Evolutionary conservation across 2,329 filamentous ascomycete genomes (phyloP).

Genomic region (Ophiostoma tasmaniense): DNA sequence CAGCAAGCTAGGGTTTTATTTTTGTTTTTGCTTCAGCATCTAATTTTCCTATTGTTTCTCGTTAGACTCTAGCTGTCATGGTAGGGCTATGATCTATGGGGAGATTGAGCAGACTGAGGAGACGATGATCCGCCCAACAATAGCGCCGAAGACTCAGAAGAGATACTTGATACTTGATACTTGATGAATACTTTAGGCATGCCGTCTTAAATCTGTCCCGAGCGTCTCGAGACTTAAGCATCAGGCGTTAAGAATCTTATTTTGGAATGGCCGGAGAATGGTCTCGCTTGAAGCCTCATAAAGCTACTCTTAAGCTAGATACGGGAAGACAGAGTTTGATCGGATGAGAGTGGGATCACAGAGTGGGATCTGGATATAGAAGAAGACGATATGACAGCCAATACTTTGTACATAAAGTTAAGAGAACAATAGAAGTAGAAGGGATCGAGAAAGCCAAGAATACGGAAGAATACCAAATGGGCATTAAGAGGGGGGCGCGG

Average conservation of each 20-base stretch:
- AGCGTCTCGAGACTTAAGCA: not conserved
- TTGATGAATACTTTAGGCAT: not conserved
- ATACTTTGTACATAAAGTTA: not conserved
- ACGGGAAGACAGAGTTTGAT: not conserved
- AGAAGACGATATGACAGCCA: not conserved
- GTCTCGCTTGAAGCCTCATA: not conserved
- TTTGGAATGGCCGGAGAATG: not conserved
- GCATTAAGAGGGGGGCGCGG: not conserved
- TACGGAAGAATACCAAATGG: not conserved
- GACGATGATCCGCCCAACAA: not conserved
- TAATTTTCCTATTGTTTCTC: not conserved
- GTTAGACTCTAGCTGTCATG: not conserved
- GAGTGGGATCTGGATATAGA: not conserved
- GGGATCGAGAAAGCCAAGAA: not conserved
- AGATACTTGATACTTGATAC: not conserved
- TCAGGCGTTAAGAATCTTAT: not conserved
- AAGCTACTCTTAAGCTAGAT: not conserved
- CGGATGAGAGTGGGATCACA: not conserved
- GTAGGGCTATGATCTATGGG: not conserved
- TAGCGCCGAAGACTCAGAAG: not conserved
- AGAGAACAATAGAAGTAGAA: not conserved
- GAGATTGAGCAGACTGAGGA: not conserved
- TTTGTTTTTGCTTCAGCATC: not conserved
- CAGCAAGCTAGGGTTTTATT: constrained; percentile 4
- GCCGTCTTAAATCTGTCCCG: not conserved